These are phyloP conservation scores for Escallonia rubra DNA, from an alignment of 129 eudicot genomes.

Conservation along the genomic window DNA sequence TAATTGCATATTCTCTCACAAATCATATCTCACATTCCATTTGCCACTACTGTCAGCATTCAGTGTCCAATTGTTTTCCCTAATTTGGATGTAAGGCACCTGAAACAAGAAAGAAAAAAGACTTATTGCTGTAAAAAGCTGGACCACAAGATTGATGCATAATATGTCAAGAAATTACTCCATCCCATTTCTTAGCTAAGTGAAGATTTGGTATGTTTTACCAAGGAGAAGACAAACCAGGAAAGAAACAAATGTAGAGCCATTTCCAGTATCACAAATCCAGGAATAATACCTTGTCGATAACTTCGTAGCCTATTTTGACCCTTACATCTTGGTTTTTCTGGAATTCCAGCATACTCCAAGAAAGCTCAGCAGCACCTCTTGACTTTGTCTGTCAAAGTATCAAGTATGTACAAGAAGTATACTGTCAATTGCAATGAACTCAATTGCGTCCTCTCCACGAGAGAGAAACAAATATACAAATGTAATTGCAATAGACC, in stretches of 20 bases:
- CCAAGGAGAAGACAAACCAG: background rate
- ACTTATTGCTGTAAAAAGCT: background rate
- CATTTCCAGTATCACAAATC: background rate
- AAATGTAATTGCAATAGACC: too few species aligned
- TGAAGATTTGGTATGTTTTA: too few species aligned
- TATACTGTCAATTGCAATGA: background rate
- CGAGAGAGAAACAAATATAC: too few species aligned
- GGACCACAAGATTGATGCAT: background rate
- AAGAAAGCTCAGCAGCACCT: conserved; percentile 77
- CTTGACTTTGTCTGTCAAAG: conserved; percentile 44
- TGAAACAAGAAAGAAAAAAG: conserved; percentile 21
- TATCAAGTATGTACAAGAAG: background rate
- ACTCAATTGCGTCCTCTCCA: too few species aligned
- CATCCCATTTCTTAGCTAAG: too few species aligned
- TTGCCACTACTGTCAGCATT: conserved; percentile 62
- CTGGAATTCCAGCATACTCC: conserved; percentile 70
- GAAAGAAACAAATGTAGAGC: background rate
- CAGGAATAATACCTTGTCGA: conserved; percentile 61
- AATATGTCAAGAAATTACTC: too few species aligned
- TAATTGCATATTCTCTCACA: conserved; percentile 32
- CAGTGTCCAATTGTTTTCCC: conserved; percentile 92
- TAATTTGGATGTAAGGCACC: conserved; percentile 76
- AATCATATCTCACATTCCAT: conserved; percentile 86
- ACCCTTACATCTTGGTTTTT: conserved; percentile 80
- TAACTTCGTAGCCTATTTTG: conserved; percentile 71